Evolutionary conservation across 2,329 filamentous ascomycete species (phyloP), one percentile per base, ranked within the genome.

Genomic region (Neofusicoccum kwambonambiense): DNA sequence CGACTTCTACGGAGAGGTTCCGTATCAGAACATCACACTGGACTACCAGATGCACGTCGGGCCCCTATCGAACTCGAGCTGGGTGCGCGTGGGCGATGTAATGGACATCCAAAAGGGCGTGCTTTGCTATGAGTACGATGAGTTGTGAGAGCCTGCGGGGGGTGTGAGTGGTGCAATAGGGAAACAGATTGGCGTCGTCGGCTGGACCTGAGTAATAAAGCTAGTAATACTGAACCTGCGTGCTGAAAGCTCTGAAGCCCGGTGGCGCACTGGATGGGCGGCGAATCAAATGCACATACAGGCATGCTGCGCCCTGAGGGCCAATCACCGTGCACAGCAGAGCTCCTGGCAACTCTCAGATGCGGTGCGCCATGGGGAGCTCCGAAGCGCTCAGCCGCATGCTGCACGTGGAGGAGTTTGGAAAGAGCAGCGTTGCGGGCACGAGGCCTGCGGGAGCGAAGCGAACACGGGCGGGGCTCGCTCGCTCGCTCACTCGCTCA

Each of bases 41-140:
- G 63, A 56, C 31, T 67, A 54, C 17, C 42, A 57, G 27, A 64
- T 66, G 65, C 56, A 57, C 19, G 15, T 64, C 9, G 65, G 65
- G 13, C 31, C 34, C 5, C 51, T 54, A 15, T 49, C 45, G 41
- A 45, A 54, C 17, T 45, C 61, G 19, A 54, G 58, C 37, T 64
- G 63, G 47, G 54, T 58, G 27, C 51, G 52, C 13, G 54, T 66
- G 9, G 44, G 52, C 2, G 52, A 64, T 8, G 63, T 58, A 13
- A 66, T 66, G 65, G 44, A 66, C 39, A 64, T 63, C 6, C 62
- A 35, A 34, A 31, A 37, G 13, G 58, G 65, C n/a, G 62, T 61
- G 31, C 45, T 66, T 35, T 66, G 61, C 41, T 66, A 66, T 35
- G 54, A 31, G 19, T 62, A 64, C 49, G 65, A 66, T 15, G 57